Base-by-base conservation (phyloP, 306 rosid genomes). In the Styphnolobium japonicum region DNA sequence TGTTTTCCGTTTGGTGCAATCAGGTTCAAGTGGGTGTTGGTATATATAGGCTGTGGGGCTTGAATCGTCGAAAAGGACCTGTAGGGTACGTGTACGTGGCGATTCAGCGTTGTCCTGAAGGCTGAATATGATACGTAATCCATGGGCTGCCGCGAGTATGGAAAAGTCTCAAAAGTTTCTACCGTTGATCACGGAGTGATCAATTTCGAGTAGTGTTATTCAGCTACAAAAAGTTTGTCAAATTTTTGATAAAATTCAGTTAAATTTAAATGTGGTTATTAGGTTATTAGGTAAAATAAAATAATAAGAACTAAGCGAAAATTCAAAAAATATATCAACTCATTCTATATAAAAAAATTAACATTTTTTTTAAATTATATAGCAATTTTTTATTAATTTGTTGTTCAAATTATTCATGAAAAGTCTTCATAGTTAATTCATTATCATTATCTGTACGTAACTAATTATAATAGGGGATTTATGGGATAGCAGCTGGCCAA, bases 21-120 rank as follows among this genome's bases (percentile, higher is more conserved):
- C 0, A 12, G 15, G 71, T 25, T 45, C 9, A 9, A 60, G 46
- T 34, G 52, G 3, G 22, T 49, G 66, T 14, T 49, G 57, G 62
- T 60, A 79, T 71, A 36, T 80, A 71, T 71, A 71, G 78, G 64
- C 2, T 11, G 2, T 1, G 10, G 14, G 56, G 64, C 16, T 71
- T 80, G 78, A 80, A 71, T 80, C 4, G 29, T 60, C 78, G 43
- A 45, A 49, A 10, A 25, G 45, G 33, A 11, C 22, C 27, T 19
- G 25, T 19, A 23, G 12, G 16, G 14, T 45, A 31, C 72, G 80
- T 62, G 80, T n/a, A n/a, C n/a, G 63, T 3, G 63, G 72, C 7
- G 1, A 4, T 62, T 46, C 53, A 14, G 8, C 16, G 33, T 22
- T 76, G 65, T 49, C 25, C 65, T 7, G 7, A 36, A 36, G 6